phyloP scores from a whole-genome alignment of 257 asterid genomes.

The Mentha longifolia region DNA sequence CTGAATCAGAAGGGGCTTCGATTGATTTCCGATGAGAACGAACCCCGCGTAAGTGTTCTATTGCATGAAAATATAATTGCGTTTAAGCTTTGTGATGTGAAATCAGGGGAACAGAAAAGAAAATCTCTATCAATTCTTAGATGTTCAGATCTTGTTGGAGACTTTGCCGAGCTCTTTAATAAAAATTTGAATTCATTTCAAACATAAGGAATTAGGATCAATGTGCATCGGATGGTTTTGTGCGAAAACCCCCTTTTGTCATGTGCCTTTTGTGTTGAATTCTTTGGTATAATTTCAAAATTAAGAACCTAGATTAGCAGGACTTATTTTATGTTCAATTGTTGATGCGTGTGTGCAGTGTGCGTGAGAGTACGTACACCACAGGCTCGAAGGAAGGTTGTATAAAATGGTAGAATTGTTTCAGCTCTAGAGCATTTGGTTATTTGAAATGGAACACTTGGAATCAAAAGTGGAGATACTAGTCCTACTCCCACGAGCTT shows the following conservation, averaged over 20 bases:
- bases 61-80: neutral
- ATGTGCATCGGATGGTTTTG: no score
- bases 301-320: neutral
- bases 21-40: slow-evolving; percentile 67
- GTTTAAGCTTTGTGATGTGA: no score
- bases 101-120: no score
- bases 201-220: no score
- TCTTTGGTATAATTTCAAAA: neutral
- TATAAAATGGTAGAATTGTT: neutral
- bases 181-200: no score
- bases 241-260: neutral
- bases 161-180: neutral
- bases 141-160: neutral
- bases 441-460: neutral
- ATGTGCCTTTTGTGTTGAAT: neutral
- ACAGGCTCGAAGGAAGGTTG: no score
- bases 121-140: no score
- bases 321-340: neutral
- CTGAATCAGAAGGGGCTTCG: slow-evolving; percentile 87
- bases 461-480: no score
- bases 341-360: neutral
- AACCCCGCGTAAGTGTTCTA: slow-evolving; percentile 52
- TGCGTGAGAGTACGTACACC: no score
- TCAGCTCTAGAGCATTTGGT: neutral
- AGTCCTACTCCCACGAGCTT: no score